Evolutionary conservation across 768 basidiomycete genomes (phyloP).

Genomic region (Tylopilus sp.): DNA sequence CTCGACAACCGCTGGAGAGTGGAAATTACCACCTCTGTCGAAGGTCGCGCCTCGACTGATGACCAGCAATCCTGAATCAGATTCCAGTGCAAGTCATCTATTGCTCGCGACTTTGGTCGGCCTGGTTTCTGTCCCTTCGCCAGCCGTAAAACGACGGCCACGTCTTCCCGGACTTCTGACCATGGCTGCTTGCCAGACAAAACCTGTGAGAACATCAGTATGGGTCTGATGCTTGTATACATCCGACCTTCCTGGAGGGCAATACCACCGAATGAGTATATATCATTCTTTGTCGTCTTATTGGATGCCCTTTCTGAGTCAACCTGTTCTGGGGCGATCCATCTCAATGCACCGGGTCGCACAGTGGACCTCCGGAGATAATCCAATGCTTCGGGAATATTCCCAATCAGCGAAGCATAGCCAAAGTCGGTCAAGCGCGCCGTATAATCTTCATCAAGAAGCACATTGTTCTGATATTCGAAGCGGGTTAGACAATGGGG

Average conservation of each 20-base stretch:
- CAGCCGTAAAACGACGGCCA: constrained; percentile 4
- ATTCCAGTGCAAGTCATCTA: not conserved
- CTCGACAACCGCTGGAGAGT: not conserved
- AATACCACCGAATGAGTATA: constrained; percentile 29
- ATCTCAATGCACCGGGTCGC: too few species aligned
- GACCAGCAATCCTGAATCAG: too few species aligned
- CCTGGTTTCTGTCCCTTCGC: not conserved
- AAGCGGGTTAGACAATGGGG: not conserved
- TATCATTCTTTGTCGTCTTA: constrained; percentile 8
- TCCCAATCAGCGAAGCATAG: constrained; percentile 25
- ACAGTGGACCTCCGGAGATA: too few species aligned
- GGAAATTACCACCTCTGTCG: not conserved
- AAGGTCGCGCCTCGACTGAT: not conserved
- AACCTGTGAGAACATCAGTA: not conserved
- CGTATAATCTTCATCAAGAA: constrained; percentile 21
- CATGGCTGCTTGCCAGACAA: constrained; percentile 12
- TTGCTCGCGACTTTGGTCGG: not conserved
- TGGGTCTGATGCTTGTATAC: not conserved
- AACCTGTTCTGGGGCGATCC: not conserved
- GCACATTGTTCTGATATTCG: constrained; percentile 22
- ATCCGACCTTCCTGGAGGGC: constrained; percentile 12
- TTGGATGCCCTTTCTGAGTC: not conserved
- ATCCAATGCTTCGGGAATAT: too few species aligned
- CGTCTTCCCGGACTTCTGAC: constrained; percentile 1
- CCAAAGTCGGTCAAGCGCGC: too few species aligned